phyloP scores from a whole-genome alignment of 148 eudicot species.

The Talinum fruticosum region DNA sequence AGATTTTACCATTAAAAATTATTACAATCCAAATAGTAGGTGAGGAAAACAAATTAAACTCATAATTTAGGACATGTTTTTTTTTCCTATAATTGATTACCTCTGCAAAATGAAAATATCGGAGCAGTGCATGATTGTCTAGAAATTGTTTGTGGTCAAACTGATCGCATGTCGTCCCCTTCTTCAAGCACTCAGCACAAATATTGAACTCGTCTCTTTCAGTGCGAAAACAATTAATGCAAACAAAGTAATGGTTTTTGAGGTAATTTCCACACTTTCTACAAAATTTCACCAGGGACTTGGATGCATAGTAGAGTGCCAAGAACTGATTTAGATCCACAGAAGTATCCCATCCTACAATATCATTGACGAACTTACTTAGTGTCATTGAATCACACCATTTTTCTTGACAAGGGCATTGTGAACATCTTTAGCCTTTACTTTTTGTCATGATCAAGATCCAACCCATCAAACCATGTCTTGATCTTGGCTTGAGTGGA shows the following conservation, averaged over 20 bases:
- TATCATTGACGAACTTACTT: background rate
- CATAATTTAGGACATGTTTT: too few species aligned
- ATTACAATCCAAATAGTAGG: too few species aligned
- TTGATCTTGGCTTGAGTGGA: background rate
- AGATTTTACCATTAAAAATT: too few species aligned
- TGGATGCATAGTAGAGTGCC: background rate
- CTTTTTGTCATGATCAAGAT: background rate
- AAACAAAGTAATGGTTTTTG: background rate
- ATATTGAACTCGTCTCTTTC: background rate
- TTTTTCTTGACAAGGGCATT: background rate
- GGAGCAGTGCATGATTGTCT: background rate
- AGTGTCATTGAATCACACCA: background rate
- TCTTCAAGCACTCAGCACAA: background rate
- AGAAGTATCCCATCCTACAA: background rate
- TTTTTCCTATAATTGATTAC: background rate
- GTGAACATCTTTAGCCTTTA: background rate
- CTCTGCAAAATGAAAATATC: background rate
- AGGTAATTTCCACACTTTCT: background rate
- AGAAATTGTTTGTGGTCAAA: background rate
- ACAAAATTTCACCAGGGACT: background rate
- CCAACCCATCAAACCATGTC: background rate
- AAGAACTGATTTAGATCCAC: background rate
- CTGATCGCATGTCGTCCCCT: background rate
- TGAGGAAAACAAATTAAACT: too few species aligned
- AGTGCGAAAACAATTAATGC: background rate